Base-by-base conservation (phyloP, 768 basidiomycete species). In the Amanita jacksonii region DNA sequence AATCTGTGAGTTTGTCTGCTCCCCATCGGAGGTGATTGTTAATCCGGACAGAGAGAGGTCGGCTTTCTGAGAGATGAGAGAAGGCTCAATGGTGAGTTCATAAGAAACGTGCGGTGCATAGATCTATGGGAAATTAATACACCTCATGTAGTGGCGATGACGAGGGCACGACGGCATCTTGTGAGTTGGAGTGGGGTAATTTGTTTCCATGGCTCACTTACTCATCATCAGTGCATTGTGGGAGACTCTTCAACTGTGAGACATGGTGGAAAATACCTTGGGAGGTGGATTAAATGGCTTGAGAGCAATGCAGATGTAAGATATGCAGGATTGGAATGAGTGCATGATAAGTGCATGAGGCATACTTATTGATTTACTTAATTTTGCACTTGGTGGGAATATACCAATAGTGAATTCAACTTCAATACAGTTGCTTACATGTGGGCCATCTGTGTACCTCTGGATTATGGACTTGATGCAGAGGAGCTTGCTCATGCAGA, bases 31-130 rank as follows among this genome's bases (percentile, higher is more conserved):
- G 6, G 39, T 4, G 18, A 20, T 13, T 23, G 19, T 47, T 49
- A 52, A 45, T 28, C 25, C 30, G 43, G 5, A 6, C 55, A 89
- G 78, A 72, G 90, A 28, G 87, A 94, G 52, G 89, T 98, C 1
- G 94, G 94, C 0, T 99, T 99, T 60, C 61, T 99, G 55, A 88
- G 85, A 57, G 96, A 99, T 56, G 85, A 89, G 52, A 71, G 96
- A 37, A 68, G 96, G 28, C 65, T 99, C 55, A 99, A 99, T 57
- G 88, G 85, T 81, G 51, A 37, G 72, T 43, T 30, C 20, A 8
- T 18, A 24, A 10, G 33, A 16, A 2, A 5, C 19, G 3, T 8
- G 2, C 27, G 22, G 37, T 33, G 3, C n/a, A 24, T 31, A 30
- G 8, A 13, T n/a, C n/a, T n/a, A n/a, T n/a, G n/a, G n/a, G n/a